Conservation (phyloP, 495 filamentous ascomycete genomes). For the Cercophora scortea region DNA sequence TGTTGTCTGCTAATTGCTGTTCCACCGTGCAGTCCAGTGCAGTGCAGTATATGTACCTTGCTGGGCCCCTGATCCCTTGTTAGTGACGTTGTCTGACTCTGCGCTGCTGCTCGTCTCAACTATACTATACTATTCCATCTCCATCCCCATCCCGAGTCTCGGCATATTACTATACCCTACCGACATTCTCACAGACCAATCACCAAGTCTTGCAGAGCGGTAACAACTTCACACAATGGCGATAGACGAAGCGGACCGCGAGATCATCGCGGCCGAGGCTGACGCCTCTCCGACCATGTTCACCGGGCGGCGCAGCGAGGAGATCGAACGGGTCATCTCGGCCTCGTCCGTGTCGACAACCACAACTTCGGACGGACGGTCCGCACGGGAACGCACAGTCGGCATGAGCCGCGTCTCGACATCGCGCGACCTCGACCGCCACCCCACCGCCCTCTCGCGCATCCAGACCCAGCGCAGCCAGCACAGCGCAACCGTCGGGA, state of each 20-base stretch:
- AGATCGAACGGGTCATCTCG: conserved; percentile 43
- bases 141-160: too few species aligned
- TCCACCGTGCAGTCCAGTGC: too few species aligned
- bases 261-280: conserved; percentile 42
- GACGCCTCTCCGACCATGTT: conserved; percentile 23
- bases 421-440: conserved; percentile 58
- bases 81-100: too few species aligned
- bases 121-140: too few species aligned
- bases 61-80: too few species aligned
- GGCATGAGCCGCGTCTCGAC: conserved; percentile 56
- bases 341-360: conserved; percentile 43
- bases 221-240: conserved; percentile 20
- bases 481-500: conserved; percentile 68
- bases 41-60: too few species aligned
- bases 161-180: too few species aligned
- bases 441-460: conserved; percentile 66
- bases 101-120: too few species aligned
- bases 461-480: conserved; percentile 69
- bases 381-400: conserved; percentile 3
- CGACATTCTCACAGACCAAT: too few species aligned
- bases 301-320: conserved; percentile 26
- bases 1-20: too few species aligned
- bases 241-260: conserved; percentile 46
- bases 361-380: conserved; percentile 23
- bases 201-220: too few species aligned